These are phyloP conservation scores for Pythium utonaiense DNA, from an alignment of 352 stramenopile genomes.

Conservation along the genomic window DNA sequence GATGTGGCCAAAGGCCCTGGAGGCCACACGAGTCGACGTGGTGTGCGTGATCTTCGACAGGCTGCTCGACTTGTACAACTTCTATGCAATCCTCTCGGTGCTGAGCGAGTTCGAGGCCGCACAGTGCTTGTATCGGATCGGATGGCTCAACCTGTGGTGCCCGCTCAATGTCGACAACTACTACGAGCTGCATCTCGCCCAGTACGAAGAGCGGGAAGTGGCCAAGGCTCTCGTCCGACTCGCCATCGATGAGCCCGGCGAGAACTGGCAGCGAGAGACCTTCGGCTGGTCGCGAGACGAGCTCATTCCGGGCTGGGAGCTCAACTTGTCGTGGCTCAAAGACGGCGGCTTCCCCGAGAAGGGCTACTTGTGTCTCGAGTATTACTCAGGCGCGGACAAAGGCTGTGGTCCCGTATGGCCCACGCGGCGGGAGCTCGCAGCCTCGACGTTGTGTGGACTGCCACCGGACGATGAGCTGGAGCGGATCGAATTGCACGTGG, in stretches of 20 bases:
- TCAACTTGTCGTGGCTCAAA: slow-evolving; percentile 79
- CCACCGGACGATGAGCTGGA: slow-evolving; percentile 37
- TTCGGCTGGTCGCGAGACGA: slow-evolving; percentile 79
- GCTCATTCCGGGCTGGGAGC: slow-evolving; percentile 74
- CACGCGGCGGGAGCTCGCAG: slow-evolving; percentile 49
- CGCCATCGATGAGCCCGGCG: slow-evolving; percentile 73
- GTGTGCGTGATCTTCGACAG: slow-evolving; percentile 69
- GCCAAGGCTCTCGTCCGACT: slow-evolving; percentile 69
- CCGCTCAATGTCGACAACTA: slow-evolving; percentile 71
- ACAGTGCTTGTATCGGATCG: slow-evolving; percentile 60
- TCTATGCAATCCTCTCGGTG: slow-evolving; percentile 52
- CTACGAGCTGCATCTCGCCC: slow-evolving; percentile 65
- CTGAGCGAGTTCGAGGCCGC: slow-evolving; percentile 52
- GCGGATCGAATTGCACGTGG: slow-evolving; percentile 48
- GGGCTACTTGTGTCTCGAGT: slow-evolving; percentile 67
- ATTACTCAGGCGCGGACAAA: slow-evolving; percentile 74
- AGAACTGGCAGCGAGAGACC: slow-evolving; percentile 78
- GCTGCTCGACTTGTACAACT: slow-evolving; percentile 67
- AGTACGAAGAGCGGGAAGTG: slow-evolving; percentile 72
- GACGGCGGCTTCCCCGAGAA: slow-evolving; percentile 77
- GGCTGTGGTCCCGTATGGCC: slow-evolving; percentile 71
- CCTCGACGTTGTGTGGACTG: slow-evolving; percentile 46
- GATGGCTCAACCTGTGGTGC: slow-evolving; percentile 72
- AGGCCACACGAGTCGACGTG: slow-evolving; percentile 47
- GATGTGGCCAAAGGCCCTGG: slow-evolving; percentile 47